Evolutionary conservation across 495 filamentous ascomycete genomes (phyloP).

Genomic region (Penicillium goetzii): DNA sequence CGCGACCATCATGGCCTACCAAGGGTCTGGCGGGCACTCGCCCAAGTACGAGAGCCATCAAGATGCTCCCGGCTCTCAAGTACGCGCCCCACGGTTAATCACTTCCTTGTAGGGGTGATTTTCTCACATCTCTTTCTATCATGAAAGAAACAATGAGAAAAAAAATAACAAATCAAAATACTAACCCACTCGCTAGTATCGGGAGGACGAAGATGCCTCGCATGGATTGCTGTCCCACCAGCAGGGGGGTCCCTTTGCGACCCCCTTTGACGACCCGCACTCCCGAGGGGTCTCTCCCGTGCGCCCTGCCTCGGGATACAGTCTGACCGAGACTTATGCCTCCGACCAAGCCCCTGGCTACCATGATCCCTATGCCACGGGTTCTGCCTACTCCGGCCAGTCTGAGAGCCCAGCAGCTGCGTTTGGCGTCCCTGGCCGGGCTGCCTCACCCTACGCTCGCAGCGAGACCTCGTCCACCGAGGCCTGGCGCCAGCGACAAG

Average conservation of each 20-base stretch:
- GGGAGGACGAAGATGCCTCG: slow-evolving; percentile 77
- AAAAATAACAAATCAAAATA: neutral
- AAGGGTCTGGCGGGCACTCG: slow-evolving; percentile 45
- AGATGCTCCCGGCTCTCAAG: slow-evolving; percentile 57
- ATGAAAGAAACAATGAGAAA: neutral
- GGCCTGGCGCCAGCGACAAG: slow-evolving; percentile 89
- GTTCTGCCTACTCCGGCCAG: slow-evolving; percentile 56
- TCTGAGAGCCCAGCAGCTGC: slow-evolving; percentile 55
- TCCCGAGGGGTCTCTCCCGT: slow-evolving; percentile 55
- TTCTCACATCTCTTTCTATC: neutral
- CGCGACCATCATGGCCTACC: slow-evolving; percentile 59
- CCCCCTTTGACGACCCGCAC: slow-evolving; percentile 75
- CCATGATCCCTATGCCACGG: slow-evolving; percentile 61
- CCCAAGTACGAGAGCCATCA: slow-evolving; percentile 55
- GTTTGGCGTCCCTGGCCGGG: slow-evolving; percentile 60
- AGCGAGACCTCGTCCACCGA: slow-evolving; percentile 82
- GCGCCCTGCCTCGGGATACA: slow-evolving; percentile 71
- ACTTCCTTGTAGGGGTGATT: neutral
- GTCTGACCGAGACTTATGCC: slow-evolving; percentile 89
- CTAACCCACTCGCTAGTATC: slow-evolving; percentile 18
- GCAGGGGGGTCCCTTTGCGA: slow-evolving; percentile 60
- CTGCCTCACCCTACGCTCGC: slow-evolving; percentile 63
- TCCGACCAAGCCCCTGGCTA: slow-evolving; percentile 56
- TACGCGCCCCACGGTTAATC: slow-evolving; percentile 14
- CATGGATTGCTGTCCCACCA: slow-evolving; percentile 72